These are phyloP conservation scores for Wickerhamomyces hampshirensis DNA, from an alignment of 805 yeast genomes.

Conservation along the genomic window DNA sequence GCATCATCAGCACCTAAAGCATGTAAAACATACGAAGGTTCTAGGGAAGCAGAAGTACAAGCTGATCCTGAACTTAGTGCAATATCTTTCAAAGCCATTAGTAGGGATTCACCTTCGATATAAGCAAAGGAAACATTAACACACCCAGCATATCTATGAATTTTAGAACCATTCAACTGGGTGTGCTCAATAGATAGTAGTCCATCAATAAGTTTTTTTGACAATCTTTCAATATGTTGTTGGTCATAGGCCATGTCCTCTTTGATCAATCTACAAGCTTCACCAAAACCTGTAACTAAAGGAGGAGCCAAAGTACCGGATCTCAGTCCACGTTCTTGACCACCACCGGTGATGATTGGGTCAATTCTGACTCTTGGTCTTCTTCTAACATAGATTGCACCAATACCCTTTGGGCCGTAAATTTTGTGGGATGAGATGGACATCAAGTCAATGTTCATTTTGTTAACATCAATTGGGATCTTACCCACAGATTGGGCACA, in stretches of 20 bases:
- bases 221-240: slow-evolving; percentile 62
- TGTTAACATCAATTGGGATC: slow-evolving; percentile 87
- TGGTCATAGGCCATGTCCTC: slow-evolving; percentile 72
- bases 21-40: slow-evolving; percentile 94
- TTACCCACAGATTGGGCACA: slow-evolving; percentile 98
- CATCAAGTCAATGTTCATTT: slow-evolving; percentile 86
- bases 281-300: slow-evolving; percentile 91
- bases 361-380: slow-evolving; percentile 97
- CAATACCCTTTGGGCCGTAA: slow-evolving; percentile 97
- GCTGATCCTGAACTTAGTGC: slow-evolving; percentile 97
- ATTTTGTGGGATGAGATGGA: slow-evolving; percentile 95
- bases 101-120: slow-evolving; percentile 94
- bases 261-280: slow-evolving; percentile 83
- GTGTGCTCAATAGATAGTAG: slow-evolving; percentile 83
- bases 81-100: slow-evolving; percentile 96
- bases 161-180: slow-evolving; percentile 78
- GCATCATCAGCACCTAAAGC: slow-evolving; percentile 98
- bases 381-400: slow-evolving; percentile 93
- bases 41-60: slow-evolving; percentile 96
- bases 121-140: slow-evolving; percentile 96
- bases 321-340: slow-evolving; percentile 97
- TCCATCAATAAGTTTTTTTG: slow-evolving; percentile 67
- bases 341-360: slow-evolving; percentile 95
- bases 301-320: slow-evolving; percentile 99
- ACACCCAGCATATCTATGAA: slow-evolving; percentile 83